Evolutionary conservation across 169 alveolate species (phyloP).

Genomic region (Plasmodium ovale): DNA sequence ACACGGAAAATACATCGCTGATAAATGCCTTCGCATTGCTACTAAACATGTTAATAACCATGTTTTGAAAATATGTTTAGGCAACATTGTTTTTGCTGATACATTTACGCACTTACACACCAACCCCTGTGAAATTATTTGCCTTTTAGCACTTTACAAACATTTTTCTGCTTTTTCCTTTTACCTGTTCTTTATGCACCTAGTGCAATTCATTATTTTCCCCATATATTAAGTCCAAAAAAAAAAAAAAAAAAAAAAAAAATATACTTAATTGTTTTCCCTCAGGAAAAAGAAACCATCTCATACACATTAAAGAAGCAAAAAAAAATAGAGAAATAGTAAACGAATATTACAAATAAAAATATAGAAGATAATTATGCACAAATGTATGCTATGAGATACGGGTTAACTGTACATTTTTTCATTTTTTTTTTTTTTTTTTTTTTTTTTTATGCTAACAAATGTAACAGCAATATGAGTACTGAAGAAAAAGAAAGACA

Average conservation of each 20-base stretch:
- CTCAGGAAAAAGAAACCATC: constrained; percentile 64
- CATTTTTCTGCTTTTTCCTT: neutral
- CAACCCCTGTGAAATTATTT: neutral
- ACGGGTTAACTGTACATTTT: neutral
- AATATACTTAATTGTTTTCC: neutral
- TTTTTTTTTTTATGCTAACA: neutral
- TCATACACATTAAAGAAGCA: constrained; percentile 58
- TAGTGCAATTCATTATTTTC: neutral
- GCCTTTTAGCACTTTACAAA: neutral
- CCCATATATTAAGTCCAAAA: neutral
- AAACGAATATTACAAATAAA: no score
- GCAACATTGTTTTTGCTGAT: no score
- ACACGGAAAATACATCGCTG: no score
- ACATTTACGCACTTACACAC: no score
- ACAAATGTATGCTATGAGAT: no score
- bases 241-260: no score
- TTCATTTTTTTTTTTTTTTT: constrained; percentile 1
- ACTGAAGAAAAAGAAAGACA: constrained; percentile 58
- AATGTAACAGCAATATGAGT: constrained; percentile 50
- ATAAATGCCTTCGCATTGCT: no score
- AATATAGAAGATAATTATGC: no score
- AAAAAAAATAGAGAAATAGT: constrained; percentile 73
- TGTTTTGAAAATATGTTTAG: no score
- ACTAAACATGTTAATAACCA: no score
- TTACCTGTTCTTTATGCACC: neutral